Evolutionary conservation across 2,329 filamentous ascomycete species (phyloP).

Genomic region (Ilyonectria robusta): DNA sequence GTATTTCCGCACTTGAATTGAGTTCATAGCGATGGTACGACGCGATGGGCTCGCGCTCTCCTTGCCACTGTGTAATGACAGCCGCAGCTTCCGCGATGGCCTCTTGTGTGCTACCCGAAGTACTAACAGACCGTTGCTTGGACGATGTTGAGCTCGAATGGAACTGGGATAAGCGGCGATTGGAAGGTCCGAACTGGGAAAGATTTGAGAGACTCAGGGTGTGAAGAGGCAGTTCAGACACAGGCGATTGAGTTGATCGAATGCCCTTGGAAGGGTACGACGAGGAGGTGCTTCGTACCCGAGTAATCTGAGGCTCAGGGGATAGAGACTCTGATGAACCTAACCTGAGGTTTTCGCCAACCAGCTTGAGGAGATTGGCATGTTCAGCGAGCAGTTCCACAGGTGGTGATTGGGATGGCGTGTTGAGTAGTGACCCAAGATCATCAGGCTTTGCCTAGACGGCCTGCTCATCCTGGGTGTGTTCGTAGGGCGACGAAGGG

Average conservation of each 20-base stretch:
- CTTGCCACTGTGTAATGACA: slow-evolving; percentile 47
- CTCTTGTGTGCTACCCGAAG: slow-evolving; percentile 37
- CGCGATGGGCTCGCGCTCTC: slow-evolving; percentile 37
- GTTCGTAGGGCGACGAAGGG: slow-evolving; percentile 12
- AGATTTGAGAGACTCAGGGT: slow-evolving; percentile 49
- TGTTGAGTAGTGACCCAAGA: slow-evolving; percentile 10
- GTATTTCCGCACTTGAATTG: slow-evolving; percentile 45
- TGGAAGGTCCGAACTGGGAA: slow-evolving; percentile 47
- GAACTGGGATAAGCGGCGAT: slow-evolving; percentile 50
- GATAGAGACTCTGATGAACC: slow-evolving; percentile 31
- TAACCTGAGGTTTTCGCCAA: slow-evolving; percentile 33
- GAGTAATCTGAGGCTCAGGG: slow-evolving; percentile 18
- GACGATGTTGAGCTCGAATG: slow-evolving; percentile 47
- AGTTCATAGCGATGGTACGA: slow-evolving; percentile 48
- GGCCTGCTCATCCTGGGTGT: slow-evolving; percentile 29
- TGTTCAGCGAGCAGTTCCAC: slow-evolving; percentile 39
- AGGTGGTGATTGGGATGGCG: neutral
- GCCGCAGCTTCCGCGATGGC: slow-evolving; percentile 45
- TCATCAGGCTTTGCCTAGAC: slow-evolving; percentile 26
- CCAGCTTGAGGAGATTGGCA: slow-evolving; percentile 32
- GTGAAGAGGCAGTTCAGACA: slow-evolving; percentile 36
- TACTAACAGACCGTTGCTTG: slow-evolving; percentile 21
- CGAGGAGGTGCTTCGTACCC: slow-evolving; percentile 50
- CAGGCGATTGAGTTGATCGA: slow-evolving; percentile 49
- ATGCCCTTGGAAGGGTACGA: slow-evolving; percentile 47